Evolutionary conservation across 108 stramenopile species (phyloP).

Genomic region (Skeletonema marinoi): DNA sequence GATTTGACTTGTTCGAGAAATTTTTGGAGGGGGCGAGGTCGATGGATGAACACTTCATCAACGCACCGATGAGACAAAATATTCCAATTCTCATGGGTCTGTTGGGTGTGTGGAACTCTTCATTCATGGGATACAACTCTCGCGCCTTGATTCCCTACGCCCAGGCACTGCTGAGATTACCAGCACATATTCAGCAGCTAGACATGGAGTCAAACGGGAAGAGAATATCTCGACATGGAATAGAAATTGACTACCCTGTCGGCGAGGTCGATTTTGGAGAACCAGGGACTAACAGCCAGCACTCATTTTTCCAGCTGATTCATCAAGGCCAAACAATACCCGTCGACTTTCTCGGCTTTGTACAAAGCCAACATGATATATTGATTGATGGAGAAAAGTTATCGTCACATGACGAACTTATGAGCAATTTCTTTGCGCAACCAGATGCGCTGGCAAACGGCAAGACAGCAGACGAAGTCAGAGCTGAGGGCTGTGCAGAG

Average conservation of each 20-base stretch:
- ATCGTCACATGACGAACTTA: conserved; percentile 98
- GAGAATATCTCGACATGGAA: conserved; percentile 83
- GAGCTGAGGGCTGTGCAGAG: conserved; percentile 90
- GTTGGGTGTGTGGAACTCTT: conserved; percentile 98
- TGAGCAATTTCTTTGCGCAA: conserved; percentile 99
- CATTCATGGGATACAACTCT: conserved; percentile 91
- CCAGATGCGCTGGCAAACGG: conserved; percentile 97
- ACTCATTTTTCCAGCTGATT: conserved; percentile 98
- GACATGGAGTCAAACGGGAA: conserved; percentile 98
- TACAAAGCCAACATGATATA: conserved; percentile 84
- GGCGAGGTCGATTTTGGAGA: conserved; percentile 99
- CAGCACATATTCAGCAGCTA: conserved; percentile 99
- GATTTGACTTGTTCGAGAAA: conserved; percentile 91
- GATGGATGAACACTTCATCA: conserved; percentile 96
- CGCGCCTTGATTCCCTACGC: conserved; percentile 94
- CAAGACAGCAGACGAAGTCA: conserved; percentile 89
- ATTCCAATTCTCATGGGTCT: conserved; percentile 98
- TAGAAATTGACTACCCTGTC: conserved; percentile 86
- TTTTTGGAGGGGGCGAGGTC: conserved; percentile 94
- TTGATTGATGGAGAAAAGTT: conserved; percentile 88
- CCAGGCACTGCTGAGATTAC: conserved; percentile 95
- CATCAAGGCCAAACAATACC: conserved; percentile 98
- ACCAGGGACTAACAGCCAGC: conserved; percentile 99
- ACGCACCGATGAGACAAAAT: conserved; percentile 91
- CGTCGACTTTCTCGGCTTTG: conserved; percentile 96